Percentiles rank a stretch among this genome's conserved stretches.
Conservation (phyloP, 2,329 filamentous ascomycete genomes). For the Diplodia seriata region DNA sequence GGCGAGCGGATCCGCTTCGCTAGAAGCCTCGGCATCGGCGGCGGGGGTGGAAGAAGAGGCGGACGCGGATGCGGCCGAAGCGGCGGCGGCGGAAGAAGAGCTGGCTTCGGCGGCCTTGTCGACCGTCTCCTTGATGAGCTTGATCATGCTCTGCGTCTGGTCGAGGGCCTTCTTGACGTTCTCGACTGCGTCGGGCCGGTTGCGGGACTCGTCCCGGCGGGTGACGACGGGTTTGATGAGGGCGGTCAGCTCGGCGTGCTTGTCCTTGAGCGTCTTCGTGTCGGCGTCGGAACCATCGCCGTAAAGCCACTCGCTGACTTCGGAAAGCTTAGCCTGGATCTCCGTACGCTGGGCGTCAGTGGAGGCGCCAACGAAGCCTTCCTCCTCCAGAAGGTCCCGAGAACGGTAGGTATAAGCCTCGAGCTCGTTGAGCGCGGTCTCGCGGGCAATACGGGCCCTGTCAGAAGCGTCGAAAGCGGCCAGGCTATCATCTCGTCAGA, state of each 20-base stretch:
- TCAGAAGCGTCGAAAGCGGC: slow-evolving; percentile 88
- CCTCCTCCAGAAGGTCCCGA: slow-evolving; percentile 80
- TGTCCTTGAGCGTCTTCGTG: slow-evolving; percentile 75
- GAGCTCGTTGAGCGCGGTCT: slow-evolving; percentile 90
- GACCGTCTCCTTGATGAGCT: slow-evolving; percentile 74
- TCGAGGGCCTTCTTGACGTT: slow-evolving; percentile 73
- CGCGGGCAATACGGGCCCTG: slow-evolving; percentile 73
- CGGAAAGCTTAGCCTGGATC: slow-evolving; percentile 72
- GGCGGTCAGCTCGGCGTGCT: slow-evolving; percentile 76
- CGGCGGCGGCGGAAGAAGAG: slow-evolving; percentile 40
- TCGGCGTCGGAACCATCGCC: slow-evolving; percentile 79
- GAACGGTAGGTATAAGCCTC: slow-evolving; percentile 91
- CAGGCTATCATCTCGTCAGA: slow-evolving; percentile 61
- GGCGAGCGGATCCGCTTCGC: slow-evolving; percentile 46
- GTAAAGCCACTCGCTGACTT: slow-evolving; percentile 88
- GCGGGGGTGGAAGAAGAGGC: slow-evolving; percentile 57
- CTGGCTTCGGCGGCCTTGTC: slow-evolving; percentile 68
- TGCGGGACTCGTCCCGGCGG: slow-evolving; percentile 73
- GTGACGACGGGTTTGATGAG: slow-evolving; percentile 79
- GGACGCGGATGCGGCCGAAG: slow-evolving; percentile 48
- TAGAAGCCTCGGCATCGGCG: slow-evolving; percentile 38
- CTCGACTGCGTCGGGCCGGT: slow-evolving; percentile 73
- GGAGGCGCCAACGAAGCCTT: slow-evolving; percentile 74
- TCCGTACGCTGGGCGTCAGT: slow-evolving; percentile 70
- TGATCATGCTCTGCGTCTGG: slow-evolving; percentile 73